Evolutionary conservation across 2,329 filamentous ascomycete genomes (phyloP).

Genomic region (Chlorencoelia australis): DNA sequence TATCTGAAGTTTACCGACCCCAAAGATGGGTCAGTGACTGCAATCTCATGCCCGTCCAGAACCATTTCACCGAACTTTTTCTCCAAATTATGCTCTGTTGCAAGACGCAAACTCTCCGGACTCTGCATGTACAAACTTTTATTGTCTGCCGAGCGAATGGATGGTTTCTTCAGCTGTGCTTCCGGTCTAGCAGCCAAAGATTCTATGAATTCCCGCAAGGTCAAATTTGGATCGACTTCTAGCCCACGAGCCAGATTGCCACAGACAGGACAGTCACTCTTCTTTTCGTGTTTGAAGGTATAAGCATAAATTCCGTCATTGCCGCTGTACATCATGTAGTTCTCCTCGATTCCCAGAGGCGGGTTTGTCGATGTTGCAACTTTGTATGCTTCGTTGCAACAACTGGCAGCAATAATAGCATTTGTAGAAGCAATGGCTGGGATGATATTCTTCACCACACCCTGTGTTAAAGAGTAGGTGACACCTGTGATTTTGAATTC

Average conservation of each 20-base stretch:
- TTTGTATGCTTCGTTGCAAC: slow-evolving; percentile 96
- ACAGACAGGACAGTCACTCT: slow-evolving; percentile 90
- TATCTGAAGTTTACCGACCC: slow-evolving; percentile 33
- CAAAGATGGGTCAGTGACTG: slow-evolving; percentile 88
- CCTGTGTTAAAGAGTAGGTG: slow-evolving; percentile 91
- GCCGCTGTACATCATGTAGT: slow-evolving; percentile 99
- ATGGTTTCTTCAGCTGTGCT: slow-evolving; percentile 88
- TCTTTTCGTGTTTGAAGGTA: slow-evolving; percentile 91
- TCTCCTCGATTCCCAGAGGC: slow-evolving; percentile 65
- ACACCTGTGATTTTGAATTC: slow-evolving; percentile 90
- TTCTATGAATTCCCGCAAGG: slow-evolving; percentile 76
- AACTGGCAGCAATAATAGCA: slow-evolving; percentile 88
- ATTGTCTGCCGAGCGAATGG: slow-evolving; percentile 66
- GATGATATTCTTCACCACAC: slow-evolving; percentile 98
- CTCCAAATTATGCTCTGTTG: slow-evolving; percentile 71
- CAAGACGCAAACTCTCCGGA: slow-evolving; percentile 70
- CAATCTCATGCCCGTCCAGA: slow-evolving; percentile 74
- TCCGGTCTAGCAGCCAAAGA: slow-evolving; percentile 74
- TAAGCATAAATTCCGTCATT: slow-evolving; percentile 95
- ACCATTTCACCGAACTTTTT: slow-evolving; percentile 72
- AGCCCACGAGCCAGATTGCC: slow-evolving; percentile 72
- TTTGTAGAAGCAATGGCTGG: slow-evolving; percentile 97
- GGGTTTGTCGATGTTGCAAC: slow-evolving; percentile 77
- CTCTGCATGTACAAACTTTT: slow-evolving; percentile 87
- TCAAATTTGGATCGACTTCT: slow-evolving; percentile 57